Conservation (phyloP, 805 yeast genomes). For the Candida piceae region DNA sequence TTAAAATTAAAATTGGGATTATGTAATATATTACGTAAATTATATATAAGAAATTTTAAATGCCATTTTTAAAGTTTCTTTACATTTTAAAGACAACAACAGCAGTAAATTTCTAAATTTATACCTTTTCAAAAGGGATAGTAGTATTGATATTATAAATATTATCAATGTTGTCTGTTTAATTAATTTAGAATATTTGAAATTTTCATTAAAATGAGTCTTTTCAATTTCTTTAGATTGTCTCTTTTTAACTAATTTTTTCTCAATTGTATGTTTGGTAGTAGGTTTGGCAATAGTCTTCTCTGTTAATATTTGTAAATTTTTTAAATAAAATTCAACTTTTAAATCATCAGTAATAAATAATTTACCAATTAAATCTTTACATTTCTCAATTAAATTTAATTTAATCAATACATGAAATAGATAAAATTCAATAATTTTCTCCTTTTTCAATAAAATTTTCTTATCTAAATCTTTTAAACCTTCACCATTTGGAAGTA, state of each 20-base stretch:
- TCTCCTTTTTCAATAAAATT: conserved; percentile 14
- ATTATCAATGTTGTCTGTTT: conserved; percentile 12
- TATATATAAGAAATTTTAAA: conserved; percentile 25
- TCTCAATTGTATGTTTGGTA: no score
- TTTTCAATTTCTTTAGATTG: neutral
- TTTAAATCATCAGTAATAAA: conserved; percentile 15
- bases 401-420: conserved; percentile 21
- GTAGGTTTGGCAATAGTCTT: no score
- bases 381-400: conserved; percentile 13
- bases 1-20: no score
- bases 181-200: conserved; percentile 5
- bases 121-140: no score
- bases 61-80: conserved; percentile 24
- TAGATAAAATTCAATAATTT: conserved; percentile 22
- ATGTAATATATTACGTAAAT: no score
- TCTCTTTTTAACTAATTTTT: no score
- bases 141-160: conserved; percentile 13
- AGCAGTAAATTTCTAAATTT: conserved; percentile 8
- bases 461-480: no score
- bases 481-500: conserved; percentile 18
- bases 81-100: conserved; percentile 16
- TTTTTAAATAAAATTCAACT: conserved; percentile 9
- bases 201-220: neutral
- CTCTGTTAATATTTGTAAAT: conserved; percentile 7
- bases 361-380: conserved; percentile 14